A percentile compares a stretch with the other conserved stretches of the same genome.
These are phyloP conservation scores for Climacium dendroides DNA, from an alignment of 225 moss, liverwort and hornwort genomes.

Conservation along the genomic window DNA sequence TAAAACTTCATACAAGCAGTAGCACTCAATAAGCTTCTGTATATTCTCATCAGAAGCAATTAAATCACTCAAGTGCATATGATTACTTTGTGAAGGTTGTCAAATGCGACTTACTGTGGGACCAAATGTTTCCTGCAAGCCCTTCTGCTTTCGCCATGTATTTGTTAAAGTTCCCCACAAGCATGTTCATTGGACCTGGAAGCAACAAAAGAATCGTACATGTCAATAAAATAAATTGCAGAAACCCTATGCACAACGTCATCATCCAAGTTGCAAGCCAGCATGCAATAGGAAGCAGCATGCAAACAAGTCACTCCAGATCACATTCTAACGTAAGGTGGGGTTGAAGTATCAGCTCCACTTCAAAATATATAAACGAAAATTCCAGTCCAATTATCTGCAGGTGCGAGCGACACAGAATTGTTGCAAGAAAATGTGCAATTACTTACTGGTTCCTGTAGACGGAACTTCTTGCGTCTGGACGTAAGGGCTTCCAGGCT, in stretches of 20 bases:
- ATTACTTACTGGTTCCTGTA: constrained; percentile 32
- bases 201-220: background rate
- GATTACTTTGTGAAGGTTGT: background rate
- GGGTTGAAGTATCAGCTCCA: background rate
- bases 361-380: background rate
- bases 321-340: background rate
- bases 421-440: background rate
- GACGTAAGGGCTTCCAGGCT: constrained; percentile 45
- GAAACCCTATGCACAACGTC: background rate
- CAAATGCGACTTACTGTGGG: constrained; percentile 47
- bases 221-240: background rate
- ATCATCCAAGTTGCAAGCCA: background rate
- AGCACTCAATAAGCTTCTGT: background rate
- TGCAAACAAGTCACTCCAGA: background rate
- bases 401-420: background rate
- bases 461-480: constrained; percentile 41
- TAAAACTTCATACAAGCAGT: background rate
- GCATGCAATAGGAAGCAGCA: background rate
- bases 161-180: constrained; percentile 45
- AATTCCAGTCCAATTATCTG: background rate
- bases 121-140: constrained; percentile 53
- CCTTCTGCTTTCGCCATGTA: constrained; percentile 44
- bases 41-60: background rate
- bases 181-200: constrained; percentile 49
- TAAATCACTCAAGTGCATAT: background rate